Percentiles rank a stretch among this genome's conserved stretches.
These are phyloP conservation scores for Colletotrichum navitas DNA, from an alignment of 2,329 filamentous ascomycete species.

Conservation along the genomic window DNA sequence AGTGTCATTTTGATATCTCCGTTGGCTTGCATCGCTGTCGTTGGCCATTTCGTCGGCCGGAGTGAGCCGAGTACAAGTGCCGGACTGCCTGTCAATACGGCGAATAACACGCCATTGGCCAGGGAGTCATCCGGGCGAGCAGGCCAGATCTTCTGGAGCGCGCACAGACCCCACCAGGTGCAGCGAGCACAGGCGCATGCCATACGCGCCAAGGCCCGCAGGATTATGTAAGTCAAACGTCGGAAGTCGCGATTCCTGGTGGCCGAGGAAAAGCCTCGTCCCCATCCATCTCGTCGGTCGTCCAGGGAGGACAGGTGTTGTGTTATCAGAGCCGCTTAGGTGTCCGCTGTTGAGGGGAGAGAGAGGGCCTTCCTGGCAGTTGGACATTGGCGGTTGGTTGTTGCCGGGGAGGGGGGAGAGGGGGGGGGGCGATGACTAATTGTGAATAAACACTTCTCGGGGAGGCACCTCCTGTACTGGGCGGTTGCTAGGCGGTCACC, in stretches of 20 bases:
- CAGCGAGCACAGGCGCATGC: slow-evolving; percentile 1
- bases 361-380: background rate
- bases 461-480: background rate
- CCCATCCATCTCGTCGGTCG: background rate
- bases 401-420: background rate
- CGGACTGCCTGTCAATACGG: slow-evolving; percentile 17
- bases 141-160: slow-evolving; percentile 1
- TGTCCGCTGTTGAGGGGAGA: background rate
- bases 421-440: background rate
- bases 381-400: background rate
- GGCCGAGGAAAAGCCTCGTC: slow-evolving; percentile 16
- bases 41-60: too few species aligned
- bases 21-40: background rate
- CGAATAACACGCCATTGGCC: slow-evolving; percentile 38
- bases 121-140: background rate
- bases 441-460: background rate
- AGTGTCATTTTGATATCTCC: background rate
- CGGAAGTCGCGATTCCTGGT: slow-evolving; percentile 30
- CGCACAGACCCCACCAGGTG: slow-evolving; percentile 9
- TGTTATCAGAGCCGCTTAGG: background rate
- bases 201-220: slow-evolving; percentile 6
- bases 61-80: background rate
- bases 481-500: background rate
- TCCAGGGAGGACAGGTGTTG: background rate
- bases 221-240: slow-evolving; percentile 30